Base-by-base conservation (phyloP, 345 rosid genomes). In the Turritis glabra region DNA sequence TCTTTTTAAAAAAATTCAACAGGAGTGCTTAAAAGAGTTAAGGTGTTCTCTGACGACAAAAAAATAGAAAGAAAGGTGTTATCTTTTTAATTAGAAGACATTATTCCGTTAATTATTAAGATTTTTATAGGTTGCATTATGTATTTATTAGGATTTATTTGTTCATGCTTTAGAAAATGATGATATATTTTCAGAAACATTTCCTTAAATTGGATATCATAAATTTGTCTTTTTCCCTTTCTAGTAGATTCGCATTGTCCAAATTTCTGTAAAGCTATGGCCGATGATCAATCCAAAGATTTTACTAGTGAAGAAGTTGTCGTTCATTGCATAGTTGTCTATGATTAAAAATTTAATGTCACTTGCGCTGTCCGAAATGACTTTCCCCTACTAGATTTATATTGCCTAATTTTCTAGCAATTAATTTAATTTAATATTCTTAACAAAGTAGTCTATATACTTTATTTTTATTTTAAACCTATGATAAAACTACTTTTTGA, bases 271-370 rank as follows among this genome's bases (percentile, higher is more conserved):
- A 47, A 54, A 56, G 23, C 5, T 40, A 43, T 54, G 52, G 29
- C 19, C 5, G 12, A 38, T 38, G 29, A 41, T 21, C 9, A 43
- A 19, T 53, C 27, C 11, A 43, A 23, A 7, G 64, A 64, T 64
- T 54, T 32, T 64, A 12, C 3, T 18, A 43, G 57, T 64, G 57
- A 65, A 43, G 38, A 55, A 5, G 40, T 55, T 44, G 17, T 37
- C 3, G 12, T 65, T 74, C 25, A 46, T 33, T 54, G 46, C 11
- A 35, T 44, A 43, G 48, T 7, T 74, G 41, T 65, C 15, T 29
- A 64, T 63, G 71, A 73, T 53, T 63, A 7, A n/a, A 44, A 21
- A 7, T 12, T 41, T 15, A 38, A 51, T 51, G 71, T 65, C 11
- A 8, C 47, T 47, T 44, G 77, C 19, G 64, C 8, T 51, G 48